phyloP scores from a whole-genome alignment of 768 basidiomycete genomes.

The Boletus speciosus region DNA sequence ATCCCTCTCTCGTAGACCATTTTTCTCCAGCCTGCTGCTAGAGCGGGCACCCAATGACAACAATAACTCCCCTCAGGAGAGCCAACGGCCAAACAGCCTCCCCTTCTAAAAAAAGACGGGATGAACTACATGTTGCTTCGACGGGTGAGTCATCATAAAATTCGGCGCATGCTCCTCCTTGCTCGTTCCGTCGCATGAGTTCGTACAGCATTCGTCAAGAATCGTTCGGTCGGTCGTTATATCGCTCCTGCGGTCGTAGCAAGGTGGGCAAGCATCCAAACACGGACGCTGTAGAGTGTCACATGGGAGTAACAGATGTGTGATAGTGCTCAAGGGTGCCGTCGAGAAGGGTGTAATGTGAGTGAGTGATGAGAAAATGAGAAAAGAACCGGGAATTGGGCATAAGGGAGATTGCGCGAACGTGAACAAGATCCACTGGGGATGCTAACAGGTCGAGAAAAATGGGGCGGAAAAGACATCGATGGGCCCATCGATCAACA shows the following conservation, averaged over 20 bases:
- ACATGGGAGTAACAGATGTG: conserved; percentile 16
- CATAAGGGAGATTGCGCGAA: conserved; percentile 28
- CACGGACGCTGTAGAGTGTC: conserved; percentile 10
- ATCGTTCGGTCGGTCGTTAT: conserved; percentile 33
- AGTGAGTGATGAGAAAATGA: conserved; percentile 21
- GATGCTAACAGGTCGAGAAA: conserved; percentile 15
- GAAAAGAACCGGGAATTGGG: conserved; percentile 12
- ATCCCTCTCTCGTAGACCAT: conserved; percentile 19
- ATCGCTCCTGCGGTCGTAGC: conserved; percentile 33
- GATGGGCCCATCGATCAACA: conserved; percentile 44
- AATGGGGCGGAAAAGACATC: conserved; percentile 29
- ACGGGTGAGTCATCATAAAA: conserved; percentile 17
- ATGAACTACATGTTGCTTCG: conserved; percentile 10
- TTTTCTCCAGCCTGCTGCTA: conserved; percentile 32
- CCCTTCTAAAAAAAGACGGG: conserved; percentile 11
- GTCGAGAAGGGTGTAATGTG: conserved; percentile 21
- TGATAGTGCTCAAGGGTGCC: conserved; percentile 19
- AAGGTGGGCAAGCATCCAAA: conserved; percentile 24
- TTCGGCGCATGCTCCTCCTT: conserved; percentile 22
- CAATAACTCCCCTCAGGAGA: conserved; percentile 24
- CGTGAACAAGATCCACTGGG: conserved; percentile 27
- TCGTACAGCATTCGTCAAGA: conserved; percentile 37
- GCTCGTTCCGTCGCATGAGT: conserved; percentile 28
- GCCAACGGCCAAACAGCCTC: conserved; percentile 10
- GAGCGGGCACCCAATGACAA: conserved; percentile 29